Evolutionary conservation across 768 basidiomycete species (phyloP).

Genomic region (Leccinum aurantiacum): DNA sequence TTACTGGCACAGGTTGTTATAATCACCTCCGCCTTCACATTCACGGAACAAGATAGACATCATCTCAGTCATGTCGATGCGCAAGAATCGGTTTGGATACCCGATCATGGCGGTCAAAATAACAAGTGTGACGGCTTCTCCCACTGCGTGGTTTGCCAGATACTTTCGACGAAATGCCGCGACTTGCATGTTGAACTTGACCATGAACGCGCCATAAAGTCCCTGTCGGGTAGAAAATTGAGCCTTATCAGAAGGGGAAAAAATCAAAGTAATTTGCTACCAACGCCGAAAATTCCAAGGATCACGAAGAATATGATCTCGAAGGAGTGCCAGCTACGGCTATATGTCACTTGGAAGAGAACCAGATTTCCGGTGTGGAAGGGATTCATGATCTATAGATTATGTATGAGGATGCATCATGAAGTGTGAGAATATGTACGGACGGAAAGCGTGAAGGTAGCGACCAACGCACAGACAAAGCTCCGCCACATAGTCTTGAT

Average conservation of each 20-base stretch:
- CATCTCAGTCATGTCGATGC: constrained; percentile 97
- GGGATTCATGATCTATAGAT: constrained; percentile 88
- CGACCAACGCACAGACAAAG: constrained; percentile 95
- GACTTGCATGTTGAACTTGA: constrained; percentile 95
- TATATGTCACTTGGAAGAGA: constrained; percentile 96
- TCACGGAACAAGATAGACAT: constrained; percentile 94
- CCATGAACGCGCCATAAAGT: constrained; percentile 93
- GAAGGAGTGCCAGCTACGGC: constrained; percentile 98
- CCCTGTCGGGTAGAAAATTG: constrained; percentile 54
- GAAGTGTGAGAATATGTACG: constrained; percentile 36
- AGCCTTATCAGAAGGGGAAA: neutral
- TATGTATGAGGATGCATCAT: constrained; percentile 24
- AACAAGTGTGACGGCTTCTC: constrained; percentile 87
- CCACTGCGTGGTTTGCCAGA: constrained; percentile 76
- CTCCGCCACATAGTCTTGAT: constrained; percentile 99
- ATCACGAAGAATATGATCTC: constrained; percentile 96
- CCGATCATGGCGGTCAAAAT: constrained; percentile 88
- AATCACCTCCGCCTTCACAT: constrained; percentile 91
- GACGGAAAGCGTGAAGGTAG: constrained; percentile 93
- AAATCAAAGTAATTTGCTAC: constrained; percentile 23
- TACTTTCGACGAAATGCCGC: constrained; percentile 94
- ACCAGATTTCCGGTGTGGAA: constrained; percentile 98
- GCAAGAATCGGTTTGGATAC: constrained; percentile 91
- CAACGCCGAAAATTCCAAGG: constrained; percentile 92
- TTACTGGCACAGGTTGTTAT: constrained; percentile 93